These are phyloP conservation scores for Cryphonectria japonica DNA, from an alignment of 2,329 filamentous ascomycete species.

Conservation along the genomic window DNA sequence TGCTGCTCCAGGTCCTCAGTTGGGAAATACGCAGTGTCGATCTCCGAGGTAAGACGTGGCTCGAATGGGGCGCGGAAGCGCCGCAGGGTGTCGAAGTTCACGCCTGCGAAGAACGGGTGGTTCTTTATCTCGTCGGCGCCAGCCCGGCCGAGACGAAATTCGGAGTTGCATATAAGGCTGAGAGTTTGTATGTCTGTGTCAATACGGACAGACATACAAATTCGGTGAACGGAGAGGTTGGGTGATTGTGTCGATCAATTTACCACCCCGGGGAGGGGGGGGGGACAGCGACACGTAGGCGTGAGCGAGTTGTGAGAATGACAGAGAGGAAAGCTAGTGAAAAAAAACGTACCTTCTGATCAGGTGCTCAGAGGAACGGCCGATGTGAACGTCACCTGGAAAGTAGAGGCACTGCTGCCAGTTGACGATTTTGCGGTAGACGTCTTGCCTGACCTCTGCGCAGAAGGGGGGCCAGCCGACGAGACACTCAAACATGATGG, in stretches of 20 bases:
- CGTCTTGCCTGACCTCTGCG: slow-evolving; percentile 76
- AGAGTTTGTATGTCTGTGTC: slow-evolving; percentile 13
- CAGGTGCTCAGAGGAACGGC: slow-evolving; percentile 70
- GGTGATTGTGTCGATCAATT: not conserved
- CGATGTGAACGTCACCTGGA: slow-evolving; percentile 72
- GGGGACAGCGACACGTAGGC: too few relatives aligned
- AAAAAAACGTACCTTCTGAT: slow-evolving; percentile 63
- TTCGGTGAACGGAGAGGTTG: not conserved
- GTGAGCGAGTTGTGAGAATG: not conserved
- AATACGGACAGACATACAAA: too few relatives aligned
- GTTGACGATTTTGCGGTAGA: slow-evolving; percentile 80
- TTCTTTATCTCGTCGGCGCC: slow-evolving; percentile 73
- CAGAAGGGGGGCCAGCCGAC: slow-evolving; percentile 85
- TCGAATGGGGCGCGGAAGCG: slow-evolving; percentile 77
- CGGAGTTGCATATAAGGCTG: slow-evolving; percentile 72
- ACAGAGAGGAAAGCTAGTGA: too few relatives aligned
- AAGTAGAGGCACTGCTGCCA: slow-evolving; percentile 77
- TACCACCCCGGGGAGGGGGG: too few relatives aligned
- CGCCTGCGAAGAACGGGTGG: slow-evolving; percentile 78
- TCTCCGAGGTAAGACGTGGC: slow-evolving; percentile 71
- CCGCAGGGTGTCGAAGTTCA: slow-evolving; percentile 73
- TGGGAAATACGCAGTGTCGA: slow-evolving; percentile 79
- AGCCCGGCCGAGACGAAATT: slow-evolving; percentile 70
- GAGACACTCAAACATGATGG: slow-evolving; percentile 84
- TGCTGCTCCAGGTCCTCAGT: slow-evolving; percentile 75